Base-by-base conservation (phyloP, 768 basidiomycete species). In the Solioccasus polychromus region DNA sequence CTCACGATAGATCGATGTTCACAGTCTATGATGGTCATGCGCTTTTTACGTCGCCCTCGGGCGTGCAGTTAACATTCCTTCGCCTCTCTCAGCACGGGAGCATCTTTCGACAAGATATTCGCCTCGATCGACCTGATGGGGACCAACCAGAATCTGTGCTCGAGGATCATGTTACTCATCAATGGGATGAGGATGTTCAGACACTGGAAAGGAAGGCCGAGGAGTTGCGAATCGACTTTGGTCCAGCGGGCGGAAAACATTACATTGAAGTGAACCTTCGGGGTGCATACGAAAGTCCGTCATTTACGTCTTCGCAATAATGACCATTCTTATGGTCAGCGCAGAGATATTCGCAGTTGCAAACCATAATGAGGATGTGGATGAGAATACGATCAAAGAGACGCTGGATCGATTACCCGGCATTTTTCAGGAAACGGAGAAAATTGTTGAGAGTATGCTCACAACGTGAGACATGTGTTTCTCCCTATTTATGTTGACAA, bases 211-310 rank as follows among this genome's bases (percentile, higher is more conserved):
- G 47, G 12, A 56, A 61, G 15, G 53, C 53, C 24, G 39, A 47
- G 10, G 60, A 57, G 11, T 45, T 71, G 3, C 57, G 46, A 2
- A 47, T 68, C 25, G 72, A 76, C 31, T 48, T 68, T 26, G 77
- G 77, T 12, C 70, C 70, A 12, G 66, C 79, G 5, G 76, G 72
- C 35, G 66, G 55, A 34, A 75, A 72, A 50, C 71, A 75, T 25
- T 71, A 63, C 32, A 70, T 49, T 8, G 68, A 75, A 51, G 66
- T 76, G 15, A 72, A 88, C 60, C 53, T 89, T 26, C 68, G 64
- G 18, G 55, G 62, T 5, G 71, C 69, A 4, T 90, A 88, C 49
- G 65, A 81, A 50, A 63, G 88, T 88, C 59, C 55, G 73, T 61
- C 14, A 8, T 34, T 38, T 19, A n/a, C 36, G 22, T 14, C 18